Conservation (phyloP, 1,139 yeast species). For the Lodderomyces oxycetoniae region DNA sequence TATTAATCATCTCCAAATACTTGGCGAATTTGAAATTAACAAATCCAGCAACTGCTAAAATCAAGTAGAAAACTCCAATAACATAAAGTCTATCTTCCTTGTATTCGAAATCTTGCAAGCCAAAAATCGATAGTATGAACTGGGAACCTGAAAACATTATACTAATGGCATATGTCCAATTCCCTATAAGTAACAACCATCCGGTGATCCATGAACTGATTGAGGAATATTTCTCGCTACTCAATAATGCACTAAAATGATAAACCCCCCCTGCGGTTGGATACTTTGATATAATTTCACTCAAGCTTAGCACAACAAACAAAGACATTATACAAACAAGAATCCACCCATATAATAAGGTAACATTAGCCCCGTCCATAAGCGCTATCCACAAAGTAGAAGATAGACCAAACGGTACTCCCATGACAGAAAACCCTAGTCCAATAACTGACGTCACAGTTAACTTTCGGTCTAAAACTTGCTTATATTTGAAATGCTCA, state of each 20-base stretch:
- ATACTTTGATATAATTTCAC: conserved; percentile 69
- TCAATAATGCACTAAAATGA: conserved; percentile 68
- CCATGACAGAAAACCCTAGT: conserved; percentile 71
- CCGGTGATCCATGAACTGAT: conserved; percentile 71
- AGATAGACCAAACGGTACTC: conserved; percentile 72
- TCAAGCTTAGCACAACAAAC: conserved; percentile 59
- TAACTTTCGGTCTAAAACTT: conserved; percentile 59
- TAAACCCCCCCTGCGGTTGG: conserved; percentile 75
- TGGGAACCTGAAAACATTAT: conserved; percentile 74
- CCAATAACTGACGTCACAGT: conserved; percentile 68
- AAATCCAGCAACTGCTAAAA: conserved; percentile 57
- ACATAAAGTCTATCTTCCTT: conserved; percentile 55
- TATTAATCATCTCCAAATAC: conserved; percentile 58
- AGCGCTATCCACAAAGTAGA: conserved; percentile 66
- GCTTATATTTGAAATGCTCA: conserved; percentile 69
- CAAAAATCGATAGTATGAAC: conserved; percentile 60
- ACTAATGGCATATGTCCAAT: conserved; percentile 71
- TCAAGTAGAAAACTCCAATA: conserved; percentile 48
- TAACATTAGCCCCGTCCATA: conserved; percentile 68
- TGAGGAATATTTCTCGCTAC: conserved; percentile 51
- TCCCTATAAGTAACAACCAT: conserved; percentile 68
- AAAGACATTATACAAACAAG: conserved; percentile 58
- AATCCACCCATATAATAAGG: conserved; percentile 68
- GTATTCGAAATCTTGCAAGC: conserved; percentile 54
- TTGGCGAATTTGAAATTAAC: conserved; percentile 58